Evolutionary conservation across 139 green algal genomes (phyloP).

Genomic region (Coelastrella sp.): DNA sequence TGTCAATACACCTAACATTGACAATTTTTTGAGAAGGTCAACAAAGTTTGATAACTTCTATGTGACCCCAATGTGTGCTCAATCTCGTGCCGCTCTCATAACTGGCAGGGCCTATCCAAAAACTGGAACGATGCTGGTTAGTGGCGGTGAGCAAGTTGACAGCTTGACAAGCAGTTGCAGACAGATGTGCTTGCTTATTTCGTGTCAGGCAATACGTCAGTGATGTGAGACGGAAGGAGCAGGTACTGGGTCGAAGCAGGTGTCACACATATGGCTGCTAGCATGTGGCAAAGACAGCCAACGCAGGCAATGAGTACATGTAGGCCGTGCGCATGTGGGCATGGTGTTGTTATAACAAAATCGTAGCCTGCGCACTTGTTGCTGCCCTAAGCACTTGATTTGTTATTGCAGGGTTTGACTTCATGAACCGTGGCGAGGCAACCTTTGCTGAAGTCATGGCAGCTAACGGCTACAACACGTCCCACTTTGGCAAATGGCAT

Average conservation of each 20-base stretch:
- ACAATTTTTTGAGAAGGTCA: conserved; percentile 16
- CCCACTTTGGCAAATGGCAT: conserved; percentile 37
- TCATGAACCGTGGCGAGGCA: neutral
- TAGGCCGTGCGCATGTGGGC: too few species aligned
- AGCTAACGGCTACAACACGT: neutral
- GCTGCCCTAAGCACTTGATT: too few species aligned
- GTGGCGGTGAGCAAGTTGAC: conserved; percentile 32
- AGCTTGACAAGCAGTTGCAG: too few species aligned
- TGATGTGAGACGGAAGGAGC: too few species aligned
- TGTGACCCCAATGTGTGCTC: conserved; percentile 39
- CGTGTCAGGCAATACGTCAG: too few species aligned
- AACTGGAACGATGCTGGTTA: conserved; percentile 45
- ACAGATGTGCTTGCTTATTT: too few species aligned
- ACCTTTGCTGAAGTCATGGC: neutral
- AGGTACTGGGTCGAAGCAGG: too few species aligned
- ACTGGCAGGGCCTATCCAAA: conserved; percentile 28
- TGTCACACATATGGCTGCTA: too few species aligned
- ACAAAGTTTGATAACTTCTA: conserved; percentile 50
- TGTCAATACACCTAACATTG: conserved; percentile 41
- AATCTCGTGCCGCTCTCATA: conserved; percentile 20
- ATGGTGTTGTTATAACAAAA: too few species aligned
- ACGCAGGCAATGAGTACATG: too few species aligned
- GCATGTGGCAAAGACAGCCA: too few species aligned
- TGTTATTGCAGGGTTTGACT: neutral
- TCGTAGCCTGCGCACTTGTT: too few species aligned